Evolutionary conservation across 306 rosid species (phyloP), one percentile per base, ranked within the genome.

Genomic region (Senna siamea): DNA sequence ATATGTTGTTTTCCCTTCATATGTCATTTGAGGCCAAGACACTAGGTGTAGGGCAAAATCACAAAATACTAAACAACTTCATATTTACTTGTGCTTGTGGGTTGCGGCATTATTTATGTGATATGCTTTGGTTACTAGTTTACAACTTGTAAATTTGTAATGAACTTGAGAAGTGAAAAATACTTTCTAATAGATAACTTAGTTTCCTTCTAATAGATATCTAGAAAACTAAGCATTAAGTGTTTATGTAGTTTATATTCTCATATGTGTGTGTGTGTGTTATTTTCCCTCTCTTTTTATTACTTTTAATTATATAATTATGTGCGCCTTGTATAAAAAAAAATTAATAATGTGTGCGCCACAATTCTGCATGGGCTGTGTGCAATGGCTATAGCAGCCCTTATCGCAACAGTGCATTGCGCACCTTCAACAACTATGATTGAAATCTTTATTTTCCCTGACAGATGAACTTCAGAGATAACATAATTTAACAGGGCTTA

Each of bases 371-470:
- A 10, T 10, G 5, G 0, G 9, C 9, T 2, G 14, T 4, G 11
- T 11, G 14, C 47, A 41, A 41, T 41, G 47, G 47, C 14, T 41
- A 0, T 2, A 9, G 47, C 0, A 41, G 14, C 47, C 47, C 13
- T 13, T 5, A 41, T 41, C 10, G 96, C 98, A 0, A 97, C 97
- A 44, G 98, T 93, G 18, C 3, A 9, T 0, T 1, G 6, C 14
- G 11, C 14, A 13, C 47, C 9, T 1, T 38, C 9, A 38, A 1
- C 1, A 7, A 38, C 0, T 38, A 38, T 38, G 43, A 38, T 38
- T 38, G 30, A 26, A 26, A 26, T 26, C 7, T 38, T 63, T 30
- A 63, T 12, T 63, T 26, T 20, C 35, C 34, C 34, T 5, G 19
- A 63, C 51, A 5, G 11, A 20, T 4, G 19, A 5, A 12, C 11